Base-by-base conservation (phyloP, 1,284 basidiomycete genomes). In the Irpex lacteus region DNA sequence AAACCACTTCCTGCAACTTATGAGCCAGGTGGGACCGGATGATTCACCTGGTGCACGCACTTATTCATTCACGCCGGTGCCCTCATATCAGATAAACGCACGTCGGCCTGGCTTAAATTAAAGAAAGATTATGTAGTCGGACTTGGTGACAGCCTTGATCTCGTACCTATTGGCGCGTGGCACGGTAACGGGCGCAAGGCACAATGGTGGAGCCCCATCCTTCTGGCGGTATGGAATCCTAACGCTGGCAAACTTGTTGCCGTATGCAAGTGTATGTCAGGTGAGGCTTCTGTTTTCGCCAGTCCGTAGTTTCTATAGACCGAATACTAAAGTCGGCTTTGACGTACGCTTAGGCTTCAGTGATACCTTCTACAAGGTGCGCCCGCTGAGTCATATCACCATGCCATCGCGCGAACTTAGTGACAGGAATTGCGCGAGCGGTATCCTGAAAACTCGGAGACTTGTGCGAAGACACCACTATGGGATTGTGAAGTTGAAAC, bases 111-210 rank as follows among this genome's bases (percentile, higher is more conserved):
- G 71, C 65, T 74, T 18, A 70, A 81, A 76, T 64, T 80, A 63
- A 90, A 92, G 78, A 87, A 85, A 75, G 95, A 96, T 74, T 96
- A 95, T 71, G 92, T 97, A 59, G 86, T 86, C 1, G 89, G 90
- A 2, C 81, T 76, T 32, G 72, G 73, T 1, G 95, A 97, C 75
- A 86, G 86, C 36, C 74, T 95, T 52, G 93, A 96, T 75, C 82
- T 96, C 62, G 87, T 88, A 1, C 76, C 95, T 38, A 74, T 96
- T 54, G 95, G 87, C 1, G 92, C 88, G 47, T 81, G 84, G 94
- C 89, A 96, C 78, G 96, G 96, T 53, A 92, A 90, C 75, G 96
- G 96, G n/a, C 80, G 95, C 40, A 98, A 98, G 77, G 91, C 89
- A 7, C 85, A 87, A 34, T 98, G 95, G 95, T 98, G 95, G 94